Evolutionary conservation across 2,329 filamentous ascomycete genomes (phyloP), one percentile per base, ranked within the genome.

Genomic region (Pseudomassariella vexata): DNA sequence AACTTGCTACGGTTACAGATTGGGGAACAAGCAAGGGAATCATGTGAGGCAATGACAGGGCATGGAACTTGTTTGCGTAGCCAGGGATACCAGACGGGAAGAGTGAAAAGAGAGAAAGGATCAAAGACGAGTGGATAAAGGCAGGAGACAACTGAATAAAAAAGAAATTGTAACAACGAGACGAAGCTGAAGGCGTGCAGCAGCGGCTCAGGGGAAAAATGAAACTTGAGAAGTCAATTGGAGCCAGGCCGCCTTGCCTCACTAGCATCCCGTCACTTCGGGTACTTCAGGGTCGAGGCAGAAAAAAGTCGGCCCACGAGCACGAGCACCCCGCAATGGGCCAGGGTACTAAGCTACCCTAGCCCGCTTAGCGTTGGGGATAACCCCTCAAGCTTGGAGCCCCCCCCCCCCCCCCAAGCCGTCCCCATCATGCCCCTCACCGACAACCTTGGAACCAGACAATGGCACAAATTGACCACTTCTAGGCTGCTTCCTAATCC

Each of bases 231-330:
- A 27, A 11, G 19, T 17, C 20, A 22, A n/a, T n/a, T n/a, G n/a
- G 20, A 8, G 20, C 20, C 20, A 22, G 20, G 20, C n/a, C 20
- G 20, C 8, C 20, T n/a, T 8, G n/a, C 20, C 8, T 22, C 8
- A 8, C 8, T 22, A n/a, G 20, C 20, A 23, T 29, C n/a, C 28
- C 37, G 41, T 42, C 34, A 40, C 37, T 39, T 49, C 47, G 47
- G 47, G 38, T 47, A 38, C 45, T 41, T 40, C 42, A 49, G 47
- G 45, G 36, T 33, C 38, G 33, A 24, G 32, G 36, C 37, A 32
- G 30, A 30, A 32, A 25, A 24, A 19, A 39, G 27, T 28, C 27
- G 14, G 16, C 34, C n/a, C n/a, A 42, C 17, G 12, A 16, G 28
- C 27, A 24, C 19, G 21, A 27, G n/a, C 32, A 28, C 32, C 32